Conservation (phyloP, 23 red algal species). For the Gracilariopsis chorda region DNA sequence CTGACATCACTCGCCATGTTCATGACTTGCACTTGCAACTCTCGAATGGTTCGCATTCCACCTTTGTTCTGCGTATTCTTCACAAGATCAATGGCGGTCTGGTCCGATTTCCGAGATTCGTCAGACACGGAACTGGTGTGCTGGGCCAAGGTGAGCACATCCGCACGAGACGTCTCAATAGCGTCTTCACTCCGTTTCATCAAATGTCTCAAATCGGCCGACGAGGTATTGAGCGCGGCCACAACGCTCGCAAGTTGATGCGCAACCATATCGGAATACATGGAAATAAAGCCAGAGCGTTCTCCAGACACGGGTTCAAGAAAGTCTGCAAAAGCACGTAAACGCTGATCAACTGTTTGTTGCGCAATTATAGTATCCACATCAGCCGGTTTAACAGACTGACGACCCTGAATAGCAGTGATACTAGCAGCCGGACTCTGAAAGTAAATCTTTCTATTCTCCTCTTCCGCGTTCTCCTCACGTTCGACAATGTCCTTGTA, state of each 20-base stretch:
- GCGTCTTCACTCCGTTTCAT: slow-evolving; percentile 10
- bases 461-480: slow-evolving; percentile 43
- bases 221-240: slow-evolving; percentile 9
- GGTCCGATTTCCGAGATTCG: slow-evolving; percentile 7
- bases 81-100: slow-evolving; percentile 36
- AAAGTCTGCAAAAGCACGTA: neutral
- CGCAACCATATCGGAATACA: slow-evolving; percentile 55
- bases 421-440: neutral
- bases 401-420: neutral
- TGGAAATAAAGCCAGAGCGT: neutral
- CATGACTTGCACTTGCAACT: slow-evolving; percentile 45
- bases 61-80: neutral
- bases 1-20: slow-evolving; percentile 13
- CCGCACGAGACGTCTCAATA: neutral
- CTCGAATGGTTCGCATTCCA: slow-evolving; percentile 5
- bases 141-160: neutral
- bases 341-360: slow-evolving; percentile 35
- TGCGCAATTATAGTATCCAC: neutral
- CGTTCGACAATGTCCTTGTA: neutral
- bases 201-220: slow-evolving; percentile 21
- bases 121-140: neutral
- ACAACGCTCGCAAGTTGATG: neutral
- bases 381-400: slow-evolving; percentile 39
- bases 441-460: slow-evolving; percentile 65
- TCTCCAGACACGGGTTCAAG: slow-evolving; percentile 10